Evolutionary conservation across 148 eudicot species (phyloP), one percentile per base, ranked within the genome.

Genomic region (Silene uniflora): DNA sequence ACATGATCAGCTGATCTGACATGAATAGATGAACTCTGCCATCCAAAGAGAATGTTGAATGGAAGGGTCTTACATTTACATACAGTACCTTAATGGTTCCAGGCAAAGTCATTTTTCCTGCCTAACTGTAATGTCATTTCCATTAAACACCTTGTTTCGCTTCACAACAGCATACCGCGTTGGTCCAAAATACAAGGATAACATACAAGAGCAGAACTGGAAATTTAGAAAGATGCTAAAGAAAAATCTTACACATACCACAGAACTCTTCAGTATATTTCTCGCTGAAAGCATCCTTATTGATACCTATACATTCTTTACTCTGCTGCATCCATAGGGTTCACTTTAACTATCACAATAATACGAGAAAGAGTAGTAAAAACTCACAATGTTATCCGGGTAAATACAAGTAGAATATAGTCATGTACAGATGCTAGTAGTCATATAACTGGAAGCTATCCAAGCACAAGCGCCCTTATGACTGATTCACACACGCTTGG

Each of bases 401-500:
- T 71, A 47, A 4, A 69, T 47, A 54, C 21, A 23, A 24, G 39
- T 52, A 52, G 19, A 71, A 14, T 19, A 46, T 46, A 69, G 10
- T 47, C 22, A 21, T 67, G 10, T 2, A 44, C 72, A 71, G 29
- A 71, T 46, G 60, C 29, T 6, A 12, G 47, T 19, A 46, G 58
- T 72, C 55, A 5, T 46, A 25, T 66, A 0, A 9, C 35, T 27
- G 47, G 67, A 67, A 35, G 52, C 67, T 62, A 80, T 42, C 70
- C 82, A 52, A 44, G 69, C 78, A 92, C 24, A 52, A 92, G 85
- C n/a, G 80, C 88, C 81, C 67, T 90, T 49, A 90, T 35, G 56
- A 90, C 73, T 27, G 82, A 68, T 46, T 90, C 92, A 55, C 88
- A 86, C 44, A 61, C 67, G 72, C 19, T 72, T 72, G 62, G 76